phyloP scores from a whole-genome alignment of 176 grass and related monocot genomes.

The Bromus sterilis region DNA sequence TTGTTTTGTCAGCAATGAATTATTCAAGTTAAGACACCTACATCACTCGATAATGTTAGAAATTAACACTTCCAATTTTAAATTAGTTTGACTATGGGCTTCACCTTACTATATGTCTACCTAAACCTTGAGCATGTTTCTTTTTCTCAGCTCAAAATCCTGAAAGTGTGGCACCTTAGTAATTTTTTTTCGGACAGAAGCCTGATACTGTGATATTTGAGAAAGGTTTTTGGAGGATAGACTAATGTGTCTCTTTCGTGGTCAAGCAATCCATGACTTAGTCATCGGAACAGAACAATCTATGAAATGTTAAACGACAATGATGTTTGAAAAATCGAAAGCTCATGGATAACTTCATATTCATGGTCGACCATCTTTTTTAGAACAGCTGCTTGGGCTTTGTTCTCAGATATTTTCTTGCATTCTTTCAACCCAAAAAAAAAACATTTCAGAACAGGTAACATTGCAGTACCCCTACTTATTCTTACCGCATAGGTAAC shows the following conservation, averaged over 20 bases:
- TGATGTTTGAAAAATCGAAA: background rate
- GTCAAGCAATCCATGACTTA: background rate
- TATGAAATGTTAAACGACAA: background rate
- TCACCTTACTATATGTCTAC: background rate
- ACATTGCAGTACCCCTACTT: too few relatives aligned
- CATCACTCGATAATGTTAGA: background rate
- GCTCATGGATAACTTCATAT: background rate
- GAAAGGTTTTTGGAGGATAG: background rate
- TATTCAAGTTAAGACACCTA: background rate
- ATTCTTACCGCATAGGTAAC: too few relatives aligned
- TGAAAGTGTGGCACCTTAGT: background rate
- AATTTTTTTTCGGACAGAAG: background rate
- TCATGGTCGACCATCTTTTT: conserved; percentile 19
- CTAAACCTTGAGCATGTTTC: background rate
- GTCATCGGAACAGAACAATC: background rate
- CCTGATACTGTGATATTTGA: background rate
- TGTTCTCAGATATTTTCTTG: conserved; percentile 36
- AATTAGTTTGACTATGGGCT: conserved; percentile 16
- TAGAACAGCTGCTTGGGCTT: conserved; percentile 19
- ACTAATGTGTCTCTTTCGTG: background rate
- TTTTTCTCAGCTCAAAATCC: background rate
- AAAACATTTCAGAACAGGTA: too few relatives aligned
- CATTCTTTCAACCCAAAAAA: too few relatives aligned
- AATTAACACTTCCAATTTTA: background rate
- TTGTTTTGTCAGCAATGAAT: background rate